Conservation (phyloP, 2,329 filamentous ascomycete species). For the Aspergillus pseudoglaucus region DNA sequence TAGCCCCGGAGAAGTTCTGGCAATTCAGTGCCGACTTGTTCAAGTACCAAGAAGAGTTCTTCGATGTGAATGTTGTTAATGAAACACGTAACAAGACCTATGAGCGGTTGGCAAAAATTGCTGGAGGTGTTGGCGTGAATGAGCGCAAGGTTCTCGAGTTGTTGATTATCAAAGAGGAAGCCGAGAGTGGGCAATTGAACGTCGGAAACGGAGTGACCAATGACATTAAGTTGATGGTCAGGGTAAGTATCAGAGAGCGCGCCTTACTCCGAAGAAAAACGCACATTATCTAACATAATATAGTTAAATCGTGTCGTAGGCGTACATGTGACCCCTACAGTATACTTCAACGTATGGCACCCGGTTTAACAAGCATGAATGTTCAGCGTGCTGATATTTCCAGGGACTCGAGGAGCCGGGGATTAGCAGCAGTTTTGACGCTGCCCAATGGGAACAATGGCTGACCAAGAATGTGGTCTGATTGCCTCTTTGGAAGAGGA, state of each 20-base stretch:
- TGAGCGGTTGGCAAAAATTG: slow-evolving; percentile 68
- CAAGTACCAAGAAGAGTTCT: slow-evolving; percentile 66
- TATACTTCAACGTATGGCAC: slow-evolving; percentile 64
- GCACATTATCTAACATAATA: slow-evolving; percentile 11
- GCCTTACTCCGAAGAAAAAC: not conserved
- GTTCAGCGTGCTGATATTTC: slow-evolving; percentile 15
- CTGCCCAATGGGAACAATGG: slow-evolving; percentile 81
- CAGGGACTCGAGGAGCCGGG: slow-evolving; percentile 66
- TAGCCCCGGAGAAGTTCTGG: slow-evolving; percentile 70
- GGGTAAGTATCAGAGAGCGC: slow-evolving; percentile 44
- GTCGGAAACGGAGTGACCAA: slow-evolving; percentile 73
- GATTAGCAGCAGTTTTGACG: slow-evolving; percentile 71
- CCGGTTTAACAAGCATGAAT: slow-evolving; percentile 1
- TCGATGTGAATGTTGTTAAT: slow-evolving; percentile 76
- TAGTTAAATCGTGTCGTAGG: slow-evolving; percentile 63
- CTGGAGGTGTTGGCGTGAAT: slow-evolving; percentile 59
- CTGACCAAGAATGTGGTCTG: slow-evolving; percentile 59
- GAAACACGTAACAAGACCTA: slow-evolving; percentile 85
- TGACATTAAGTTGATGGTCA: slow-evolving; percentile 77
- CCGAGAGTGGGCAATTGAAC: slow-evolving; percentile 67
- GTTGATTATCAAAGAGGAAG: slow-evolving; percentile 62
- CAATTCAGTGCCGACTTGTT: slow-evolving; percentile 66
- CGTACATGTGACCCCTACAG: slow-evolving; percentile 86
- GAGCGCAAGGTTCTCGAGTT: slow-evolving; percentile 63
- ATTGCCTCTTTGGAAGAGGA: slow-evolving; percentile 3